Conservation (phyloP, 2,329 filamentous ascomycete species). For the Venturia oleaginea region DNA sequence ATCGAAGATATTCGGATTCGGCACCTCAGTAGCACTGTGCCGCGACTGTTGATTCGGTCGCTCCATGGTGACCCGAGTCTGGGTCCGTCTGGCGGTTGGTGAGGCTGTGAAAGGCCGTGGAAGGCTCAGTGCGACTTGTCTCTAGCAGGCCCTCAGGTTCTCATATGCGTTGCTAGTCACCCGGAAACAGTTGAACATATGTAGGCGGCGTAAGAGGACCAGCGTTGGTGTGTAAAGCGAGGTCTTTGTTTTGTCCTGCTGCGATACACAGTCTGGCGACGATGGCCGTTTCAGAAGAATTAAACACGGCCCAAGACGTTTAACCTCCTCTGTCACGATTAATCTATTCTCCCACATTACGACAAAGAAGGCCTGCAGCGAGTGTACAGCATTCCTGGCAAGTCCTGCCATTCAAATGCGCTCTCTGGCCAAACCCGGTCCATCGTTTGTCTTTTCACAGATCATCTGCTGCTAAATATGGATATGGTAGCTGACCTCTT, state of each 20-base stretch:
- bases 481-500: neutral
- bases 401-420: neutral
- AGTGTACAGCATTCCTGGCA: slow-evolving; percentile 5
- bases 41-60: neutral
- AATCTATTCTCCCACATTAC: slow-evolving; percentile 3
- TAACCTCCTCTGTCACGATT: neutral
- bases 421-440: slow-evolving; percentile 3
- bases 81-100: neutral
- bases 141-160: neutral
- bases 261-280: neutral
- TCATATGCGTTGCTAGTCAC: neutral
- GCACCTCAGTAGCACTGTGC: neutral
- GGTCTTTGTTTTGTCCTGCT: neutral
- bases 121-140: neutral
- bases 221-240: neutral
- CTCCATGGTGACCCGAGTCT: neutral
- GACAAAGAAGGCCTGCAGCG: neutral
- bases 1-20: slow-evolving; percentile 37
- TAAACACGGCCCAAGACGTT: neutral
- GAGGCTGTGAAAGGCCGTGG: neutral
- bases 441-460: neutral
- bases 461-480: neutral
- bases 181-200: neutral
- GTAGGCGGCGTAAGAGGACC: neutral
- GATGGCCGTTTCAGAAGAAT: slow-evolving; percentile 5